phyloP scores from a whole-genome alignment of 2,329 filamentous ascomycete genomes.

The Pseudocercospora cruenta region DNA sequence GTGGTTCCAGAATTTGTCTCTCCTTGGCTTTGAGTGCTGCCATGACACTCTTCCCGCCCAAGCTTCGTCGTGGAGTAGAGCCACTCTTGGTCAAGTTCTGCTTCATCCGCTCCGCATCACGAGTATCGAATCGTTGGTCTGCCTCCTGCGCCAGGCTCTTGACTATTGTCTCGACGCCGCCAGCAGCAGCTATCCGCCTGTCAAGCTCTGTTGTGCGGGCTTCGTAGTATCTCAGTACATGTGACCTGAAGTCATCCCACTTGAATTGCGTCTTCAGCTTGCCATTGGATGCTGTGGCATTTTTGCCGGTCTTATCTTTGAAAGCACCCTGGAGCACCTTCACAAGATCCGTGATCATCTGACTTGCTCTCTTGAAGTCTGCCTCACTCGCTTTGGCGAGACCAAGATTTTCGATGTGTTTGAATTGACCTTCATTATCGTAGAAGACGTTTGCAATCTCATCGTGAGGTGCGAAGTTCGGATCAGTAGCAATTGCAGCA shows the following conservation, averaged over 20 bases:
- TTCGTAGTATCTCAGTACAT: slow-evolving; percentile 34
- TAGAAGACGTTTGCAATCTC: slow-evolving; percentile 32
- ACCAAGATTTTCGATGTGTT: slow-evolving; percentile 23
- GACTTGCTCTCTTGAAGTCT: slow-evolving; percentile 22
- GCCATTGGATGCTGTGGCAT: slow-evolving; percentile 46
- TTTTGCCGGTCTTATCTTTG: slow-evolving; percentile 18
- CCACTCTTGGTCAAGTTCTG: slow-evolving; percentile 28
- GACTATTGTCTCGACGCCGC: slow-evolving; percentile 48
- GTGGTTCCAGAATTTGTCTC: slow-evolving; percentile 15
- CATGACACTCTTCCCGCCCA: slow-evolving; percentile 24
- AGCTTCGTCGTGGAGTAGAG: slow-evolving; percentile 26
- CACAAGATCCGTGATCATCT: slow-evolving; percentile 23
- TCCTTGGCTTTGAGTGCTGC: slow-evolving; percentile 24
- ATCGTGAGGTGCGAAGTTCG: slow-evolving; percentile 27
- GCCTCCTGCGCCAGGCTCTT: slow-evolving; percentile 37
- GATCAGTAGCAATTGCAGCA: slow-evolving; percentile 17
- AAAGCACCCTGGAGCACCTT: slow-evolving; percentile 20
- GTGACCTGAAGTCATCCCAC: slow-evolving; percentile 54
- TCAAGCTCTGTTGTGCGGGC: slow-evolving; percentile 47
- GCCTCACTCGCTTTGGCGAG: slow-evolving; percentile 7
- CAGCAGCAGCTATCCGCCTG: slow-evolving; percentile 45
- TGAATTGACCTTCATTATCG: slow-evolving; percentile 28
- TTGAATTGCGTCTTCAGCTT: slow-evolving; percentile 51
- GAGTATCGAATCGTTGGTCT: slow-evolving; percentile 27
- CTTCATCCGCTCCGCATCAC: slow-evolving; percentile 21